Conservation (phyloP, 441 rosid genomes). For the Jatropha podagrica region DNA sequence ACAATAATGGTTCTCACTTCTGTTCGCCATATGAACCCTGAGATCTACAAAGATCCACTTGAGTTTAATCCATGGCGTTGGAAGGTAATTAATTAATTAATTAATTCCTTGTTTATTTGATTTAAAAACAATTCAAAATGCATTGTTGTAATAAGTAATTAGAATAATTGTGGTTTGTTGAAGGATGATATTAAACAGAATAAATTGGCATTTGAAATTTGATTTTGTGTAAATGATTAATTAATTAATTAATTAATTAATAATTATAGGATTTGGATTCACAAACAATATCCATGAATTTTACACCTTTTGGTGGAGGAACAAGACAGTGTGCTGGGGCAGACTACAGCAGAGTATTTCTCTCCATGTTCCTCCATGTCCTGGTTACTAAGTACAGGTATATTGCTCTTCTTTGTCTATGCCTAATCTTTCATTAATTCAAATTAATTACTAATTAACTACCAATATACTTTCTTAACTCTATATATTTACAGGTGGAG, state of each 20-base stretch:
- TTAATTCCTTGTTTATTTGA: too few species aligned
- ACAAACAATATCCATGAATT: slow-evolving; percentile 18
- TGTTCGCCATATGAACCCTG: slow-evolving; percentile 32
- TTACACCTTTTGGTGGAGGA: slow-evolving; percentile 41
- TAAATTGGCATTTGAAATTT: too few species aligned
- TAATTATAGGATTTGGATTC: slow-evolving; percentile 16
- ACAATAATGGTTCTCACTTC: slow-evolving; percentile 19
- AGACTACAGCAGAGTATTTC: slow-evolving; percentile 24
- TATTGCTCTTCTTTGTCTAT: neutral
- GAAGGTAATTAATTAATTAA: slow-evolving; percentile 21
- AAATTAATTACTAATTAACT: neutral
- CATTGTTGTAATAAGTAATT: too few species aligned
- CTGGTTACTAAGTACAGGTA: slow-evolving; percentile 36
- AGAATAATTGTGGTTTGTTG: too few species aligned
- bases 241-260: neutral
- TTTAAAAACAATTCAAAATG: too few species aligned
- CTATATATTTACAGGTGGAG: neutral
- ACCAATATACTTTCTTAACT: neutral
- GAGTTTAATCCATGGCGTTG: slow-evolving; percentile 39
- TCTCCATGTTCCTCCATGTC: slow-evolving; percentile 36
- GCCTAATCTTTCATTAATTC: too few species aligned
- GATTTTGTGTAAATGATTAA: neutral
- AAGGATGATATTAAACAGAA: neutral
- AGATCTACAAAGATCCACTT: slow-evolving; percentile 29
- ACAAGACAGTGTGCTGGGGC: slow-evolving; percentile 35